A percentile compares a stretch with the other conserved stretches of the same genome.
phyloP scores from a whole-genome alignment of 805 yeast genomes.

The Yamadazyma olivae region DNA sequence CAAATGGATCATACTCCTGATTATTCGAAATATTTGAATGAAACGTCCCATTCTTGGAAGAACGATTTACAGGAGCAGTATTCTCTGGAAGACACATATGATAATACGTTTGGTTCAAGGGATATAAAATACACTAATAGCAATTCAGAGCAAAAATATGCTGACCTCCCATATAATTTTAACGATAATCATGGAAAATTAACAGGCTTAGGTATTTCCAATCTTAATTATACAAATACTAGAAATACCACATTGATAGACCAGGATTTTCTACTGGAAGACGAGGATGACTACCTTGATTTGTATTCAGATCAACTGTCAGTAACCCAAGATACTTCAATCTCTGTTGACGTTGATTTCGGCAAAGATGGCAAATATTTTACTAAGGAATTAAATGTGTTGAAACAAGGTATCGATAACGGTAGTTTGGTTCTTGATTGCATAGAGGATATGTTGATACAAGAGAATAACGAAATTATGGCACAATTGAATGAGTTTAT shows the following conservation, averaged over 20 bases:
- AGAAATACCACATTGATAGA: background rate
- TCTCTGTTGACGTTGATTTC: too few species aligned
- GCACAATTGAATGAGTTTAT: slow-evolving; percentile 13
- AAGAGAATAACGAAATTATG: slow-evolving; percentile 19
- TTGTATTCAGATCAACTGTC: slow-evolving; percentile 7
- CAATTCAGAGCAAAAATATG: too few species aligned
- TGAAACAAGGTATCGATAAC: slow-evolving; percentile 10
- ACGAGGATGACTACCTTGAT: slow-evolving; percentile 4
- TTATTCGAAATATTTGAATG: background rate
- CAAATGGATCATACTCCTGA: background rate
- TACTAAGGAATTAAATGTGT: slow-evolving; percentile 1
- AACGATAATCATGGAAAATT: too few species aligned
- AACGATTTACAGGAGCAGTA: too few species aligned
- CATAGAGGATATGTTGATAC: slow-evolving; percentile 22
- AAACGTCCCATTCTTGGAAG: too few species aligned
- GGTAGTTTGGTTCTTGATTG: slow-evolving; percentile 22
- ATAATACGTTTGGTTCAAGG: too few species aligned
- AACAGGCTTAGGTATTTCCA: background rate
- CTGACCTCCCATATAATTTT: too few species aligned
- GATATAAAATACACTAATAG: too few species aligned
- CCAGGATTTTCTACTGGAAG: slow-evolving; percentile 4
- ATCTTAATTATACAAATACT: too few species aligned
- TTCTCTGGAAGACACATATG: too few species aligned
- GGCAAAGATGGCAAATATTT: too few species aligned
- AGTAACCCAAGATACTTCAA: slow-evolving; percentile 7